These are phyloP conservation scores for Aegilops longissima DNA, from an alignment of 176 grass and related monocot genomes.

Conservation along the genomic window DNA sequence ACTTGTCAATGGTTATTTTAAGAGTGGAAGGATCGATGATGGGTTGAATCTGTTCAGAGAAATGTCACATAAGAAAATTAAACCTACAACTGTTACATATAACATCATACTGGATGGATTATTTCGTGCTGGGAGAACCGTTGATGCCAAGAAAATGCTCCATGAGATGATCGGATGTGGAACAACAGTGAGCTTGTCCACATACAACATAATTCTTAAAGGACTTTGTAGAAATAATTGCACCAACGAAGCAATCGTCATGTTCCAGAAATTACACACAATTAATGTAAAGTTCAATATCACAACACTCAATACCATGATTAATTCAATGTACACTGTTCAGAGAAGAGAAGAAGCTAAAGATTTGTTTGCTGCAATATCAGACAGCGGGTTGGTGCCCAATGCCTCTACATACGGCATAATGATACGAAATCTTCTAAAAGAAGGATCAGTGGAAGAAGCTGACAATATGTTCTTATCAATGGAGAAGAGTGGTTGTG, in stretches of 20 bases:
- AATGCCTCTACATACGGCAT: not conserved
- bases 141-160: not conserved
- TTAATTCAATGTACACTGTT: constrained; percentile 1
- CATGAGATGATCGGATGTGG: not conserved
- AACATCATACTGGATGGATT: not conserved
- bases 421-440: not conserved
- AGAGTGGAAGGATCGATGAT: not conserved
- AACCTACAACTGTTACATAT: not conserved
- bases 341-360: not conserved
- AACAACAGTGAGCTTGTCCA: not conserved
- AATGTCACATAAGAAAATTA: not conserved
- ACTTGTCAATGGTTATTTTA: not conserved
- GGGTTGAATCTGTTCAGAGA: not conserved
- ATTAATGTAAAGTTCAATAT: not conserved
- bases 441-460: constrained; percentile 10
- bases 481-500: constrained; percentile 12
- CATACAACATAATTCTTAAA: not conserved
- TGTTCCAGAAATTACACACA: not conserved
- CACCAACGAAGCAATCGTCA: not conserved
- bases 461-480: not conserved
- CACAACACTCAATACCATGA: not conserved
- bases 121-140: not conserved
- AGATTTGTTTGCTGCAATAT: not conserved
- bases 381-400: not conserved
- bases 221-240: not conserved